Evolutionary conservation across 495 filamentous ascomycete genomes (phyloP).

Genomic region (Penicillium argentinense): DNA sequence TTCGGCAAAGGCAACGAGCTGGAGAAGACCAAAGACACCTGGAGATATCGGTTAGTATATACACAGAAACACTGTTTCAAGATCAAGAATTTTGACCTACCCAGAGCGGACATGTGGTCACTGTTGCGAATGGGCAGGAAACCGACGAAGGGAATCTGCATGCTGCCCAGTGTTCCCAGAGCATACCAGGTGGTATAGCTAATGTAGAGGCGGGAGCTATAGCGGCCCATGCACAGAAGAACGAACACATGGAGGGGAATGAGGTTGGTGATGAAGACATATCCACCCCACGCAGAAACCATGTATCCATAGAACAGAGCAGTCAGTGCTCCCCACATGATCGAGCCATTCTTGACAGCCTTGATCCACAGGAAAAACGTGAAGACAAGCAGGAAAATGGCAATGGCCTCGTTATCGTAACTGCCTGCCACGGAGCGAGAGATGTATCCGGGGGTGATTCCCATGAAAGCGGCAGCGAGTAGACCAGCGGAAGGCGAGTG

Average conservation of each 20-base stretch:
- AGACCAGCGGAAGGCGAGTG: slow-evolving; percentile 90
- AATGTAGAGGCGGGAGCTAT: slow-evolving; percentile 90
- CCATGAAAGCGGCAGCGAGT: slow-evolving; percentile 94
- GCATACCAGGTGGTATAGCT: slow-evolving; percentile 98
- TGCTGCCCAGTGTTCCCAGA: slow-evolving; percentile 92
- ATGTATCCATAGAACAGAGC: slow-evolving; percentile 99
- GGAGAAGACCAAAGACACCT: slow-evolving; percentile 95
- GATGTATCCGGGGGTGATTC: slow-evolving; percentile 96
- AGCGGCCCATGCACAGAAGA: slow-evolving; percentile 94
- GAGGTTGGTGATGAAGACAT: slow-evolving; percentile 99
- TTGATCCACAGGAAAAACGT: slow-evolving; percentile 99
- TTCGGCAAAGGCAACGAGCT: slow-evolving; percentile 91
- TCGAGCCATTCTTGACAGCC: slow-evolving; percentile 90
- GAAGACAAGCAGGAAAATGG: slow-evolving; percentile 97
- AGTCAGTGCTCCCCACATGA: slow-evolving; percentile 92
- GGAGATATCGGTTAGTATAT: too few species aligned
- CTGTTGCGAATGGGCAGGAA: slow-evolving; percentile 95
- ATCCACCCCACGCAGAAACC: slow-evolving; percentile 99
- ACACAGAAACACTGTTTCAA: too few species aligned
- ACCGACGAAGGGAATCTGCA: slow-evolving; percentile 99
- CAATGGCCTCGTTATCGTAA: slow-evolving; percentile 99
- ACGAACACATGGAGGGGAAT: slow-evolving; percentile 96
- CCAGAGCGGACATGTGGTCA: slow-evolving; percentile 97
- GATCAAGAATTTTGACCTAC: slow-evolving; percentile 55
- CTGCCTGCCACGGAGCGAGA: slow-evolving; percentile 96